These are phyloP conservation scores for Colletotrichum sp. DNA, from an alignment of 2,329 filamentous ascomycete species.

Conservation along the genomic window DNA sequence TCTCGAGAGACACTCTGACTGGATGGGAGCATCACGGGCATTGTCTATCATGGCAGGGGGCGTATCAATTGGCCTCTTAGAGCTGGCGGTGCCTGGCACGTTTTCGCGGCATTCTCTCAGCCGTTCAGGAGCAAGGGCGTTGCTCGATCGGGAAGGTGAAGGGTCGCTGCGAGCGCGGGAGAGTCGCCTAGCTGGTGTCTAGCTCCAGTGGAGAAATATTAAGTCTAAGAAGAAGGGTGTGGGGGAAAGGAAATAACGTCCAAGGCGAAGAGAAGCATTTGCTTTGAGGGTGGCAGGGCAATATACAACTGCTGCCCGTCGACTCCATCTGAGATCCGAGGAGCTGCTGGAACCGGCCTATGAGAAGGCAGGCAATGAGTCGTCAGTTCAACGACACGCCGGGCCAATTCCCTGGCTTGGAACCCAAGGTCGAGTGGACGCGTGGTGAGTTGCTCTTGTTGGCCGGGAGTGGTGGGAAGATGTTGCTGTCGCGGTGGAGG, in stretches of 20 bases:
- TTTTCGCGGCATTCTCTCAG: constrained; percentile 8
- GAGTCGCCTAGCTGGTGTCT: constrained; percentile 12
- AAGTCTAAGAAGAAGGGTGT: neutral
- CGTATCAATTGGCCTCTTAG: constrained; percentile 24
- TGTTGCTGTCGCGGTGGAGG: neutral
- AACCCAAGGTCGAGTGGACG: neutral
- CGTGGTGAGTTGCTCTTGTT: constrained; percentile 15
- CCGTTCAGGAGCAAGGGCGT: neutral
- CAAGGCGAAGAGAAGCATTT: neutral
- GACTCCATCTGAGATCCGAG: neutral
- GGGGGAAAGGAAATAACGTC: neutral
- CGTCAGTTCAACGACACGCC: neutral
- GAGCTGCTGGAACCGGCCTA: neutral
- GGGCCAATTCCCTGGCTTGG: neutral
- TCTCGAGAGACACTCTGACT: neutral
- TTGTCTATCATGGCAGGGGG: constrained; percentile 10
- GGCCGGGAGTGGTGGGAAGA: neutral
- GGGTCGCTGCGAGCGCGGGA: constrained; percentile 4
- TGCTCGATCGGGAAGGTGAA: constrained; percentile 18
- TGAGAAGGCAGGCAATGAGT: neutral
- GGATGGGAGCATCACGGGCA: neutral
- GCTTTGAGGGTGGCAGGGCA: neutral
- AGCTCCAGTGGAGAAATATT: constrained; percentile 2
- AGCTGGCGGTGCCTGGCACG: constrained; percentile 22
- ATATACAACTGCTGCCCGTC: neutral